Evolutionary conservation across 495 filamentous ascomycete genomes (phyloP), one percentile per base, ranked within the genome.

Genomic region (Talaromyces liani): DNA sequence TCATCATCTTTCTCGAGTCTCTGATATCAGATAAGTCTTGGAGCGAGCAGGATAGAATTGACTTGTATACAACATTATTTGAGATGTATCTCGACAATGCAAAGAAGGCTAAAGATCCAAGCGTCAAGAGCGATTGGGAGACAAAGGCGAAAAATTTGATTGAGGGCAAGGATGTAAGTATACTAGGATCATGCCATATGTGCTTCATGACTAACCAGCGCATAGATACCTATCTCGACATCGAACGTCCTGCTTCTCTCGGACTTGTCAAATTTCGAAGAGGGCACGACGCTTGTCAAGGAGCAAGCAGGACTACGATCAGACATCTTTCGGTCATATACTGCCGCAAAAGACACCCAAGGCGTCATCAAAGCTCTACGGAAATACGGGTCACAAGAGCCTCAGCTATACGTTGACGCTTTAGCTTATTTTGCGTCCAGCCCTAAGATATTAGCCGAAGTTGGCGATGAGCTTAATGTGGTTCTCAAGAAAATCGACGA

Each of bases 281-380:
- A 93, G 71, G 94, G 94, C 25, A 96, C 92, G 3, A 92, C 88
- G 9, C 84, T 98, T 0, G 93, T 98, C 60, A 89, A 93, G 58
- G 94, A 98, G 70, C 89, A 97, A 70, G 90, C 96, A 70, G 93
- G 94, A 24, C 81, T 97, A 7, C 85, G 88, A 14, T 93, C 93
- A 53, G 95, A 98, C 72, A 97, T 98, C 63, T 98, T 98, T 78
- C 87, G 94, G 24, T 97, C 94, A 0, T 97, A 96, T 72, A 97
- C 93, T 5, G 88, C 92, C 0, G 93, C 93, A 22, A 91, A 92
- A 31, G 94, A 98, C 69, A 98, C 94, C 1, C 80, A 83, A 8
- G 94, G 94, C 41, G 92, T 93, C 7, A 91, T 98, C 67, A 87
- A 87, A 69, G 94, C 95, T 0, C 78, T 98, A 51, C 84, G 84